Percentiles rank a stretch among this genome's conserved stretches.
phyloP scores from a whole-genome alignment of 179 eudicot genomes.

The Carnegiea gigantea region DNA sequence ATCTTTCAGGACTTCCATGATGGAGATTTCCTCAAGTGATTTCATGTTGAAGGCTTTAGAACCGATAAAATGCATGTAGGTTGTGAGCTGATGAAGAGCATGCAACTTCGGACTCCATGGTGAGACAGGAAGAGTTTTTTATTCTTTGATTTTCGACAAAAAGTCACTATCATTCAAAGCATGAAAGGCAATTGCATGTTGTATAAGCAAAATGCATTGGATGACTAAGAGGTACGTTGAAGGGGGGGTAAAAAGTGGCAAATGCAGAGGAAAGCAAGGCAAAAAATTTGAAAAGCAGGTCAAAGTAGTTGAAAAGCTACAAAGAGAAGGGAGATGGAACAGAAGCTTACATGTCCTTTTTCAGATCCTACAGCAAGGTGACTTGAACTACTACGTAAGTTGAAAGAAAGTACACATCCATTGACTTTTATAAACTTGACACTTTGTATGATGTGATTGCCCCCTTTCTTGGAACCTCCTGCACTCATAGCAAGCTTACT shows the following conservation, averaged over 20 bases:
- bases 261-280: constrained; percentile 1
- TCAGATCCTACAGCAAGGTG: constrained; percentile 86
- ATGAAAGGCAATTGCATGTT: not conserved
- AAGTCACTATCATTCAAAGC: not conserved
- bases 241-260: no score
- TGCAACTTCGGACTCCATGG: not conserved
- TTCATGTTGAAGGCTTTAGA: not conserved
- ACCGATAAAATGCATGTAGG: not conserved
- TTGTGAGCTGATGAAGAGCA: not conserved
- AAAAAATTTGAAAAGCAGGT: not conserved
- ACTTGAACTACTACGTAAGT: constrained; percentile 37
- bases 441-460: constrained; percentile 59
- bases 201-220: not conserved
- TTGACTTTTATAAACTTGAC: constrained; percentile 65
- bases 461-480: constrained; percentile 87
- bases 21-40: no score
- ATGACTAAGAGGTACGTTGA: not conserved
- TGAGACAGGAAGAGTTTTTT: not conserved
- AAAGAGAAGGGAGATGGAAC: constrained; percentile 8
- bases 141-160: constrained; percentile 4
- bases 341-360: constrained; percentile 73
- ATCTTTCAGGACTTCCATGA: not conserved
- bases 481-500: constrained; percentile 16
- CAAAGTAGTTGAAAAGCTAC: not conserved
- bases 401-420: constrained; percentile 63